Evolutionary conservation across 2,329 filamentous ascomycete genomes (phyloP).

Genomic region (Aspergillus spinulosporus): DNA sequence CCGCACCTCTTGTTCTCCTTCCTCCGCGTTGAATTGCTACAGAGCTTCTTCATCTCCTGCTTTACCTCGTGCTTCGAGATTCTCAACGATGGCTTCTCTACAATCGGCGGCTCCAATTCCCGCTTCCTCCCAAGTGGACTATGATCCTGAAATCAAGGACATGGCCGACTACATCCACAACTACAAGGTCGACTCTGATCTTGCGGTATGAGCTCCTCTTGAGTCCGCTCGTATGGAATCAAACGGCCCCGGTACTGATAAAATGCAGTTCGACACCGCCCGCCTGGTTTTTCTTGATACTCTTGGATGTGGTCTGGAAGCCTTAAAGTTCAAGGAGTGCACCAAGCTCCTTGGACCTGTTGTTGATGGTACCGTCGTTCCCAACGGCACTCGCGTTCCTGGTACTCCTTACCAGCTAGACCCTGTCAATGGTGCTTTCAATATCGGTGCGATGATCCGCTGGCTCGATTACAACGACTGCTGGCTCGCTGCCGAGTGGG

Average conservation of each 20-base stretch:
- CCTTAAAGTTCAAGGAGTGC: constrained; percentile 93
- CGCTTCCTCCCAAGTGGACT: constrained; percentile 53
- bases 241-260: not conserved
- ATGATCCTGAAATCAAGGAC: constrained; percentile 90
- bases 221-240: too few species aligned
- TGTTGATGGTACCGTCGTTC: constrained; percentile 85
- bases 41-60: constrained; percentile 16
- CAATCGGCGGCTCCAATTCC: constrained; percentile 40
- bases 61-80: constrained; percentile 33
- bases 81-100: constrained; percentile 47
- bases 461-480: constrained; percentile 99
- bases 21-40: constrained; percentile 19
- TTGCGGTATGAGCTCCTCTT: constrained; percentile 68
- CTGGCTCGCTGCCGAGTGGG: constrained; percentile 99
- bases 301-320: constrained; percentile 93
- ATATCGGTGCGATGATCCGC: constrained; percentile 97
- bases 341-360: constrained; percentile 89
- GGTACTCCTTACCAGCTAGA: constrained; percentile 94
- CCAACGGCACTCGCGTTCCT: constrained; percentile 86
- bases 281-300: constrained; percentile 97
- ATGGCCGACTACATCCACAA: constrained; percentile 95
- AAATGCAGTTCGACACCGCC: constrained; percentile 74
- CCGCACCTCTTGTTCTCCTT: constrained; percentile 31
- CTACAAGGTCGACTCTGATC: constrained; percentile 83
- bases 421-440: constrained; percentile 94